phyloP scores from a whole-genome alignment of 1,284 basidiomycete species.

The Tilletia indica region DNA sequence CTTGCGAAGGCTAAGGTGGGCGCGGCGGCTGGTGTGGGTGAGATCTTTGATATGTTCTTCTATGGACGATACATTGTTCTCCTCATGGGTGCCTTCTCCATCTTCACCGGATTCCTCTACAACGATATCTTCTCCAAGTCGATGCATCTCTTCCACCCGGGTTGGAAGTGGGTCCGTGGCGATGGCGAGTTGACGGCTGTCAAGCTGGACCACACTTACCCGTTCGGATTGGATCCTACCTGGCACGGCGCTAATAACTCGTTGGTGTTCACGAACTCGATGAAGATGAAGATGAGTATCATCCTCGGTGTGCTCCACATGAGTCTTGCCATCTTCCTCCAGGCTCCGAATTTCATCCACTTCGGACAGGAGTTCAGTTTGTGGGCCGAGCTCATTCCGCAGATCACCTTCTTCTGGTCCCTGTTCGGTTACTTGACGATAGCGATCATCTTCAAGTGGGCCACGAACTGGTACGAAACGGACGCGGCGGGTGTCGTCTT shows the following conservation, averaged over 20 bases:
- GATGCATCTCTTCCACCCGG: slow-evolving; percentile 81
- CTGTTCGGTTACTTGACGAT: slow-evolving; percentile 88
- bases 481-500: slow-evolving; percentile 61
- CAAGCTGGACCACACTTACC: slow-evolving; percentile 69
- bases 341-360: slow-evolving; percentile 89
- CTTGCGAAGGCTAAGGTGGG: slow-evolving; percentile 74
- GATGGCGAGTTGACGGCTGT: slow-evolving; percentile 46
- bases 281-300: slow-evolving; percentile 99
- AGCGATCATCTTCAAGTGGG: slow-evolving; percentile 97
- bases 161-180: slow-evolving; percentile 74
- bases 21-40: slow-evolving; percentile 73
- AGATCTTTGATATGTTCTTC: slow-evolving; percentile 89
- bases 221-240: slow-evolving; percentile 88
- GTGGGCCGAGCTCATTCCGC: slow-evolving; percentile 91
- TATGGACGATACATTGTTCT: slow-evolving; percentile 97
- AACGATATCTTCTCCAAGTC: slow-evolving; percentile 98
- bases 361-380: slow-evolving; percentile 84
- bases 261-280: slow-evolving; percentile 93
- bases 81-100: slow-evolving; percentile 90
- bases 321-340: slow-evolving; percentile 94
- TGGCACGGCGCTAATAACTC: slow-evolving; percentile 94
- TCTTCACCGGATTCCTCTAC: slow-evolving; percentile 93
- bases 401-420: slow-evolving; percentile 93
- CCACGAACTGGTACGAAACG: slow-evolving; percentile 76
- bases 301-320: slow-evolving; percentile 96